Conservation (phyloP, 352 stramenopile species). For the Pelagophyceae sp. region DNA sequence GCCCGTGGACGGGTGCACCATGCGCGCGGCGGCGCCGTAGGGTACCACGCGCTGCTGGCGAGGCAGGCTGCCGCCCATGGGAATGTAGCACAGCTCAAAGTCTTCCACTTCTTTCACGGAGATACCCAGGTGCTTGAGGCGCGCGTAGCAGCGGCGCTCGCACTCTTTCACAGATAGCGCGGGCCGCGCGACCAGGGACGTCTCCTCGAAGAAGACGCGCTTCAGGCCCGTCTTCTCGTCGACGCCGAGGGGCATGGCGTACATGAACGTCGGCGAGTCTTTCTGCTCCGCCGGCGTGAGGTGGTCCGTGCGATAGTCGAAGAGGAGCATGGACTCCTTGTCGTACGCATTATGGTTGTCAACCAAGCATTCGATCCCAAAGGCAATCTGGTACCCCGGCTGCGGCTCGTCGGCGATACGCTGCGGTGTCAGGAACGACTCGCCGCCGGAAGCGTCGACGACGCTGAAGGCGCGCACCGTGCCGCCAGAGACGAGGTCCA, state of each 20-base stretch:
- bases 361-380: slow-evolving; percentile 52
- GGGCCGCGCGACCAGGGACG: slow-evolving; percentile 55
- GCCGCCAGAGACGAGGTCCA: slow-evolving; percentile 30
- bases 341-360: slow-evolving; percentile 51
- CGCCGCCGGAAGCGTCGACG: slow-evolving; percentile 65
- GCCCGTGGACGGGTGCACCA: slow-evolving; percentile 67
- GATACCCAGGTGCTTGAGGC: slow-evolving; percentile 59
- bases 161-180: slow-evolving; percentile 63
- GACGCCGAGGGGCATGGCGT: slow-evolving; percentile 61
- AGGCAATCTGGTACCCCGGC: slow-evolving; percentile 66
- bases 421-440: slow-evolving; percentile 51
- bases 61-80: slow-evolving; percentile 62
- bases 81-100: slow-evolving; percentile 70
- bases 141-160: slow-evolving; percentile 54
- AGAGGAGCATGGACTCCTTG: slow-evolving; percentile 67
- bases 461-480: slow-evolving; percentile 52
- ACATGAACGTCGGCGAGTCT: slow-evolving; percentile 62
- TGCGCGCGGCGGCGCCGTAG: slow-evolving; percentile 55
- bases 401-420: slow-evolving; percentile 30
- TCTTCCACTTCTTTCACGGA: slow-evolving; percentile 55
- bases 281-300: slow-evolving; percentile 29
- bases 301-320: slow-evolving; percentile 74
- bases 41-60: slow-evolving; percentile 55
- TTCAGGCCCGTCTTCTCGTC: slow-evolving; percentile 33
- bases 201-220: slow-evolving; percentile 65